Percentiles rank a stretch among this genome's conserved stretches.
Evolutionary conservation across 176 grass and related monocot genomes (phyloP).

Genomic region (maize (Zea mays)): DNA sequence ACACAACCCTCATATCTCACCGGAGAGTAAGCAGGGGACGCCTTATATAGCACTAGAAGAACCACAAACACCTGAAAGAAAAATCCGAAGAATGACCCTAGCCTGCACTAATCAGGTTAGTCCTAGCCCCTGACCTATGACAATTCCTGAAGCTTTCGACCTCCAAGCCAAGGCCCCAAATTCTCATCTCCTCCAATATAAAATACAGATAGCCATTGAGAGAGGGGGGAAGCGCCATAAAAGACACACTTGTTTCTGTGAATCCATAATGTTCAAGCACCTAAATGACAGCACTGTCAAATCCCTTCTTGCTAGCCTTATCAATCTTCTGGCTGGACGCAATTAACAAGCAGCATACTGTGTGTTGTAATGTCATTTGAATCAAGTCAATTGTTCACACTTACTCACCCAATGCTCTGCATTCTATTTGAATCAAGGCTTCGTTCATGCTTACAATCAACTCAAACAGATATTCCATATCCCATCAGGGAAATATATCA

Average conservation of each 20-base stretch:
- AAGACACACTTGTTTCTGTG: background rate
- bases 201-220: background rate
- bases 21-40: too few relatives aligned
- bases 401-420: background rate
- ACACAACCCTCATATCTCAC: background rate
- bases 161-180: background rate
- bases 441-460: background rate
- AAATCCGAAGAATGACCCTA: background rate
- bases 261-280: background rate
- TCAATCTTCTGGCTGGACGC: background rate
- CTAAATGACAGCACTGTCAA: background rate
- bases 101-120: background rate
- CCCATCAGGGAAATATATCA: background rate
- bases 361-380: background rate
- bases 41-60: too few relatives aligned
- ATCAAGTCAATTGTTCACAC: background rate
- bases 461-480: background rate
- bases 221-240: background rate
- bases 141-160: background rate
- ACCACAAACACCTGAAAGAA: background rate
- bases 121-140: background rate
- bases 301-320: background rate
- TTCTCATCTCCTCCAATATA: background rate
- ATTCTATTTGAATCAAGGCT: background rate
- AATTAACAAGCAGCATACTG: background rate